A percentile compares a stretch with the other conserved stretches of the same genome.
Conservation (phyloP, 352 stramenopile genomes). For the Elongisporangium senticosum region DNA sequence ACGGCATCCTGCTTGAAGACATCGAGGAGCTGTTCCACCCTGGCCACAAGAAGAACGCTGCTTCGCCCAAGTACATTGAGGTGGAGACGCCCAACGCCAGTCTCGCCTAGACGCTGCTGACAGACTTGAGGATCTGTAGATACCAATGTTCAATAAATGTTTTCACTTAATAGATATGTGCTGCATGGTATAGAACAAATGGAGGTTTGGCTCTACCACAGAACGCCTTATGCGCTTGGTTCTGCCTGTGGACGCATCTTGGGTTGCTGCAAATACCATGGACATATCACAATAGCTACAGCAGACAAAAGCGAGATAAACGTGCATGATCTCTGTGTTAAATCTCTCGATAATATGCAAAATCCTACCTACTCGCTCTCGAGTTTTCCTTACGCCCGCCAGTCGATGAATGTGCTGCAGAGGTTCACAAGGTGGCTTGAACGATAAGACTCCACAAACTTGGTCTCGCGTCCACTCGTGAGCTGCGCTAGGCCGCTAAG, state of each 20-base stretch:
- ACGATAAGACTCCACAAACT: constrained; percentile 52
- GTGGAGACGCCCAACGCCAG: too few relatives aligned
- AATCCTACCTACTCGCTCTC: neutral
- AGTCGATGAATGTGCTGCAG: constrained; percentile 59
- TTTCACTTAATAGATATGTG: too few relatives aligned
- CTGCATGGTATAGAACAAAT: too few relatives aligned
- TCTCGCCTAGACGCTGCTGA: too few relatives aligned
- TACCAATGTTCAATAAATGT: too few relatives aligned
- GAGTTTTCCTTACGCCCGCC: constrained; percentile 27
- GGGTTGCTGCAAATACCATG: too few relatives aligned
- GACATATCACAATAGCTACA: too few relatives aligned
- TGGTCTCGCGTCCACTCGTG: constrained; percentile 35
- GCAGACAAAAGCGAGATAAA: neutral
- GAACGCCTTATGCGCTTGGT: too few relatives aligned
- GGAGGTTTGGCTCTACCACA: too few relatives aligned
- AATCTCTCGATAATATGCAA: neutral
- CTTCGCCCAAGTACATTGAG: constrained; percentile 18
- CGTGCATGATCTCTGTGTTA: neutral
- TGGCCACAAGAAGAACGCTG: constrained; percentile 16
- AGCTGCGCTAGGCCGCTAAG: constrained; percentile 29
- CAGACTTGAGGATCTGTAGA: too few relatives aligned
- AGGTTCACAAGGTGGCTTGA: constrained; percentile 47
- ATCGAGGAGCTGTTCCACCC: constrained; percentile 50
- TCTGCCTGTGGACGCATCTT: too few relatives aligned
- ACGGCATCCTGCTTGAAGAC: constrained; percentile 45